Base-by-base conservation (phyloP, 2,329 filamentous ascomycete species). In the Exserohilum rostratum region DNA sequence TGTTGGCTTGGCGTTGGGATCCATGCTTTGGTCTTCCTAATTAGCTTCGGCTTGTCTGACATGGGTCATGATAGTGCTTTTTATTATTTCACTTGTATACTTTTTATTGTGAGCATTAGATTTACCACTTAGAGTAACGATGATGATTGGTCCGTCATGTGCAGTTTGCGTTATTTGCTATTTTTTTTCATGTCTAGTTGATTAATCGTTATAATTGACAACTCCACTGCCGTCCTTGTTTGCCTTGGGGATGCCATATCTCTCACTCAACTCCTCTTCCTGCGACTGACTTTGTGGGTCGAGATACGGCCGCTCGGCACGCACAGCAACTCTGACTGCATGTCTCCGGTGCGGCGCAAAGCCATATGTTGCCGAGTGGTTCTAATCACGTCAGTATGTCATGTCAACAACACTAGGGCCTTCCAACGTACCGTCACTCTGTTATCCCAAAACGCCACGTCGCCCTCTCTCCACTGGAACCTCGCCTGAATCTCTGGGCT, bases 361-460 rank as follows among this genome's bases (percentile, higher is more conserved):
- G 6, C 83, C 83, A 61, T 84, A 85, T 0, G 81, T 78, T 6
- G 83, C 83, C 3, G 78, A 77, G 58, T 85, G 83, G 50, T 83
- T 84, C 77, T 82, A 40, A 11, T 2, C 10, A 3, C 12, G 33
- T 63, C 22, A 65, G 57, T 43, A 38, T 6, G 9, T 44, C n/a
- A 25, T 20, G 12, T 15, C 12, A 38, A 2, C 27, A 9, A 18
- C n/a, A n/a, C n/a, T n/a, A n/a, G n/a, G n/a, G n/a, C n/a, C n/a
- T n/a, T n/a, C n/a, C n/a, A n/a, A n/a, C n/a, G n/a, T n/a, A 85
- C 81, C 40, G 78, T 80, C 33, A 81, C 75, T 15, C 86, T 77
- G 59, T 89, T 89, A 66, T 89, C 87, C 87, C 87, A 90, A 53
- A 90, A 81, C 0, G 86, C 86, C 1, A 90, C 84, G 53, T 88